Evolutionary conservation across 441 rosid species (phyloP).

Genomic region (Pelargonium fulgidum): DNA sequence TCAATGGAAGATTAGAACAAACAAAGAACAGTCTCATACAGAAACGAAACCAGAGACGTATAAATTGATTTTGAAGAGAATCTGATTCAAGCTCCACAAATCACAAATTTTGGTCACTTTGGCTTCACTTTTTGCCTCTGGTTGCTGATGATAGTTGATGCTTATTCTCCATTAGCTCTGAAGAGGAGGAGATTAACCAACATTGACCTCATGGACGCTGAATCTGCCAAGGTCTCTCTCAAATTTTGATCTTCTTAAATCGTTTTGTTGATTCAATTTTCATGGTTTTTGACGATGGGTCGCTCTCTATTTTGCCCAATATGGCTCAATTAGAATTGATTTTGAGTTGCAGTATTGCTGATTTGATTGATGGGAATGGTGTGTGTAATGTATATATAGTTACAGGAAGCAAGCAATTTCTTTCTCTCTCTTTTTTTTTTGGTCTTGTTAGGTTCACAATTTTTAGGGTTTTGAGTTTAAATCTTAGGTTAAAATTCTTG

Average conservation of each 20-base stretch:
- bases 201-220: constrained; percentile 58
- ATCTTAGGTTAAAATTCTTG: not conserved
- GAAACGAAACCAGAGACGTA: not conserved
- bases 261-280: not conserved
- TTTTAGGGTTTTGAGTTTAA: not conserved
- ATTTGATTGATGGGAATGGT: no score
- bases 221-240: constrained; percentile 47
- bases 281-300: not conserved
- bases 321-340: not conserved
- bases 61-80: not conserved
- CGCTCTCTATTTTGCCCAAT: constrained; percentile 12
- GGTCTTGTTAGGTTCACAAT: no score
- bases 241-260: not conserved
- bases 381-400: no score
- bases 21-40: not conserved
- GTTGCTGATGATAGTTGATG: constrained; percentile 49
- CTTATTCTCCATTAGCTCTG: constrained; percentile 30
- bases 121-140: not conserved
- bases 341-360: not conserved
- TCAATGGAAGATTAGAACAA: not conserved
- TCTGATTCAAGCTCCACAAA: not conserved
- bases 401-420: no score
- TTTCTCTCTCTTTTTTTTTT: no score
- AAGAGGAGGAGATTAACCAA: constrained; percentile 57
- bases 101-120: not conserved